Conservation (phyloP, 371 early-diverging fungal species). For the Mortierella sp. region DNA sequence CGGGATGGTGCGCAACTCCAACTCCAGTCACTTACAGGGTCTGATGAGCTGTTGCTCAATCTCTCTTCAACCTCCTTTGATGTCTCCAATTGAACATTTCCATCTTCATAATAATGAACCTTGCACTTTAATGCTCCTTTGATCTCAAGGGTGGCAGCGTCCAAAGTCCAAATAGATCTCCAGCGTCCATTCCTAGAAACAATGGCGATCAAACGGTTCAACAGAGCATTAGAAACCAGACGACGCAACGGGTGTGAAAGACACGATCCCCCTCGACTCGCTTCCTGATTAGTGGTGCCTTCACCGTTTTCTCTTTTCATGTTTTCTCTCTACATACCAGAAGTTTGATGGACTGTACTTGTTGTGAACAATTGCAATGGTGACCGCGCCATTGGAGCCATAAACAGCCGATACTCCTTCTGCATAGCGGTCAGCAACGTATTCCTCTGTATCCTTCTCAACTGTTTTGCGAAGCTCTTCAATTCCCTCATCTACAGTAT, state of each 20-base stretch:
- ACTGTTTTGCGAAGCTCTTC: constrained; percentile 71
- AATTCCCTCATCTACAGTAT: constrained; percentile 60
- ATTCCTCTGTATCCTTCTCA: constrained; percentile 71
- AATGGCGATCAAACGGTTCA: background rate
- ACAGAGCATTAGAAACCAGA: background rate
- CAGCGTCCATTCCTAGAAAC: constrained; percentile 88
- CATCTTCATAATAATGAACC: constrained; percentile 99
- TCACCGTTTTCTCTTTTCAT: background rate
- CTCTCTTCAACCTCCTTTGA: constrained; percentile 72
- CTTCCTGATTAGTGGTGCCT: background rate
- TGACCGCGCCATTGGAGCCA: constrained; percentile 63
- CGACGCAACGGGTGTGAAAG: background rate
- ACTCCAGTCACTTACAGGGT: constrained; percentile 56
- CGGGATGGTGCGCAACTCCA: background rate
- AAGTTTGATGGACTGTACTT: constrained; percentile 93
- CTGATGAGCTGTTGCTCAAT: constrained; percentile 37
- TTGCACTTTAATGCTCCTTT: constrained; percentile 79
- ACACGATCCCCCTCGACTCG: too few relatives aligned
- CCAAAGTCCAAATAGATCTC: constrained; percentile 85
- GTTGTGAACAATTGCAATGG: constrained; percentile 85
- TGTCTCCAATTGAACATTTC: constrained; percentile 95
- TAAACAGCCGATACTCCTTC: constrained; percentile 81
- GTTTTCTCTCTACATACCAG: constrained; percentile 67
- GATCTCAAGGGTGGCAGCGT: constrained; percentile 69
- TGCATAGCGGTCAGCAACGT: constrained; percentile 84